Evolutionary conservation across 2,329 filamentous ascomycete species (phyloP), one percentile per base, ranked within the genome.

Genomic region (Coniosporium tulheliwenetii): DNA sequence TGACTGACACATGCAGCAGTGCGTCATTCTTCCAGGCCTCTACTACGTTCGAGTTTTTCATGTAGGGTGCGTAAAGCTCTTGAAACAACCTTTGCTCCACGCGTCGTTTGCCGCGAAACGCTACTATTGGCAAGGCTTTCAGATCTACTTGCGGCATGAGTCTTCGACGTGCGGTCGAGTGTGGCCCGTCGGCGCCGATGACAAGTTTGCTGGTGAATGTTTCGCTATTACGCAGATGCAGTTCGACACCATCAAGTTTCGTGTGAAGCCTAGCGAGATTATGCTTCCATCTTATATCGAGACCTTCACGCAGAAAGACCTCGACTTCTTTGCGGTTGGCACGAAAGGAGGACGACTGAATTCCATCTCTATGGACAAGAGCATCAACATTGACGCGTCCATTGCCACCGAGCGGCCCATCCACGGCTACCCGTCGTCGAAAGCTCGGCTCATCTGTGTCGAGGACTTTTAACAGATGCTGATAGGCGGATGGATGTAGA

Each of bases 121-220:
- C 19, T 7, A 26, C 19, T 26, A 26, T 7, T 26, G 19, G 19
- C 7, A 26, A 26, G 7, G 7, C 19, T 7, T 26, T 26, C 7
- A 26, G 19, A 4, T 26, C 19, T 26, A 26, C 19, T 26, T 26
- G 3, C 7, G 19, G 19, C 19, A 26, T 3, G 7, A 26, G 19
- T 26, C 4, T 26, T 26, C 3, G 51, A 26, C 60, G 51, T 1
- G 58, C 33, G 2, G 31, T 26, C 1, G 62, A 64, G 42, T 65
- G 61, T 1, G 52, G 49, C 5, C 63, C 63, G 42, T 65, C 62
- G 1, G 53, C 52, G 2, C 49, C 62, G 26, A 64, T 41, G 0
- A 63, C 44, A n/a, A 54, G 37, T 1, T 46, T 42, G n/a, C 14
- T 41, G 45, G 7, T 43, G 35, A 2, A 43, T 14, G 9, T 13